phyloP scores from a whole-genome alignment of 768 basidiomycete genomes.

The Rhodosporidiobolus sp. region DNA sequence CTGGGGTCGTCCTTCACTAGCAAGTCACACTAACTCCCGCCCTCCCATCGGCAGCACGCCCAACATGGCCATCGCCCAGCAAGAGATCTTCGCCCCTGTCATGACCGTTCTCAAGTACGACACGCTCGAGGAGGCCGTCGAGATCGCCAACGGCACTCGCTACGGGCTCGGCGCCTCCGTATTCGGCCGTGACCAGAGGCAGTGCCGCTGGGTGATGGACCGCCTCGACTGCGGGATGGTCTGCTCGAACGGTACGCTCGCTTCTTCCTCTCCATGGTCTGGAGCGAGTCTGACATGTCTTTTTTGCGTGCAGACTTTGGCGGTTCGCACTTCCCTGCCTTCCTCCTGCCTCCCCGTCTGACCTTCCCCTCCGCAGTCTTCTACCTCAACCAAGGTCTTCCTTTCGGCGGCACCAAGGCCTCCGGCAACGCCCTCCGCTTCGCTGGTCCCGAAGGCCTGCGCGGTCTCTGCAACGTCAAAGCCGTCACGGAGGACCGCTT shows the following conservation, averaged over 20 bases:
- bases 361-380: conserved; percentile 55
- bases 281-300: not conserved
- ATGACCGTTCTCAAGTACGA: conserved; percentile 82
- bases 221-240: conserved; percentile 93
- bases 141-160: conserved; percentile 78
- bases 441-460: conserved; percentile 89
- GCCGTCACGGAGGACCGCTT: conserved; percentile 81
- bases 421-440: conserved; percentile 87
- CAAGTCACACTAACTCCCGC: not conserved
- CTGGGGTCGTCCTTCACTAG: too few species aligned
- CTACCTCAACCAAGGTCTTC: conserved; percentile 74
- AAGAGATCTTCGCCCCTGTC: conserved; percentile 71
- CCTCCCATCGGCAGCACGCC: conserved; percentile 12
- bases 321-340: conserved; percentile 16
- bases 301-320: conserved; percentile 33
- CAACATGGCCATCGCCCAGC: conserved; percentile 34
- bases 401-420: conserved; percentile 88
- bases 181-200: conserved; percentile 77
- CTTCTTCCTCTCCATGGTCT: conserved; percentile 60
- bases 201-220: conserved; percentile 75
- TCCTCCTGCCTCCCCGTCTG: conserved; percentile 50
- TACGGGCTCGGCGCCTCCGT: conserved; percentile 93
- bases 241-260: conserved; percentile 83
- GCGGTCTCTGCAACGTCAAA: conserved; percentile 81
- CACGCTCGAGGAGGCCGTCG: conserved; percentile 75